phyloP scores from a whole-genome alignment of 306 rosid species.

The Cyamopsis tetragonoloba region DNA sequence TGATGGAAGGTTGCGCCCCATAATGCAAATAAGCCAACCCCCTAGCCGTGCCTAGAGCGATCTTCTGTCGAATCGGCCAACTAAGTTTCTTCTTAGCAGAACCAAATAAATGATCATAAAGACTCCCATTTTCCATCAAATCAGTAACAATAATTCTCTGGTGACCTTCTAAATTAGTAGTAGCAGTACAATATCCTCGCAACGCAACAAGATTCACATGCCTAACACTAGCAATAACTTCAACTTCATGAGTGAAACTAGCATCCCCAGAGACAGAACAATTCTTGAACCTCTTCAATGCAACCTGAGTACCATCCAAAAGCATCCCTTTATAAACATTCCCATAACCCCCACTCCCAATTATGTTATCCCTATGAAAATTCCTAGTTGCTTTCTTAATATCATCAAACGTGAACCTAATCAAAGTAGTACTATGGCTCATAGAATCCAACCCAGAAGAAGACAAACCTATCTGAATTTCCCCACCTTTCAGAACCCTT shows the following conservation, averaged over 20 bases:
- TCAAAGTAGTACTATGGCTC: slow-evolving; percentile 64
- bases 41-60: slow-evolving; percentile 82
- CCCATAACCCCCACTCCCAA: slow-evolving; percentile 95
- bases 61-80: slow-evolving; percentile 76
- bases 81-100: slow-evolving; percentile 46
- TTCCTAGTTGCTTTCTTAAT: slow-evolving; percentile 71
- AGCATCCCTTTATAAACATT: slow-evolving; percentile 79
- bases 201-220: slow-evolving; percentile 87
- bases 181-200: slow-evolving; percentile 85
- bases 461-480: slow-evolving; percentile 30
- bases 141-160: slow-evolving; percentile 95
- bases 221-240: slow-evolving; percentile 88
- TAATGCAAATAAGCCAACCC: slow-evolving; percentile 92
- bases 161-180: slow-evolving; percentile 77
- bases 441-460: slow-evolving; percentile 62
- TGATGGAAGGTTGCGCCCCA: slow-evolving; percentile 90
- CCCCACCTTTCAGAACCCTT: not conserved
- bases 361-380: slow-evolving; percentile 60
- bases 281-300: slow-evolving; percentile 89
- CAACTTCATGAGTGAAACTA: slow-evolving; percentile 76
- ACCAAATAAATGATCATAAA: slow-evolving; percentile 85
- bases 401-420: slow-evolving; percentile 66
- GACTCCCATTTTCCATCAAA: slow-evolving; percentile 88
- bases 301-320: slow-evolving; percentile 72
- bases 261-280: slow-evolving; percentile 85